Evolutionary conservation across 257 asterid genomes (phyloP).

Genomic region (Scutellaria barbata): DNA sequence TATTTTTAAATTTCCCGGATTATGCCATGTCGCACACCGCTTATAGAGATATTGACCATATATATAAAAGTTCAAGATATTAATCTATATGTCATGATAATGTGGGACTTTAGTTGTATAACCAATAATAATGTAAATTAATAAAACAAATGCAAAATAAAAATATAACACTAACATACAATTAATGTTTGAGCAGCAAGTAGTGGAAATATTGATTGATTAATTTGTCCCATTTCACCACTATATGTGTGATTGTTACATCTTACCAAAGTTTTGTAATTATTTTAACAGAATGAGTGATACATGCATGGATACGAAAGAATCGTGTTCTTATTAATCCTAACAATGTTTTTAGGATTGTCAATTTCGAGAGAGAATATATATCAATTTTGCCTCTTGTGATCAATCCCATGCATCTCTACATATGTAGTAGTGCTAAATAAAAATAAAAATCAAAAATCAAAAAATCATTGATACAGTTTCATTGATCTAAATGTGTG

Average conservation of each 20-base stretch:
- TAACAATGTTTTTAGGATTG: not conserved
- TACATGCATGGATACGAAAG: constrained; percentile 23
- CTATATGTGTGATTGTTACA: constrained; percentile 31
- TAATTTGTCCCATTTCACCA: not conserved
- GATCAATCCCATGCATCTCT: not conserved
- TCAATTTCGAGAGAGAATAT: constrained; percentile 6
- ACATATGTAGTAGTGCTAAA: no score
- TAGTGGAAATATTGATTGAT: constrained; percentile 1
- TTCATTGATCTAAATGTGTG: no score
- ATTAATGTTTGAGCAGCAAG: not conserved
- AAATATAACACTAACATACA: not conserved
- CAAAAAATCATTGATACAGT: no score
- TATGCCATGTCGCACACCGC: no score
- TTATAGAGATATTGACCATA: no score
- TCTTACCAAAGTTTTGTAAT: constrained; percentile 35
- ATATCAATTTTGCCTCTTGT: not conserved
- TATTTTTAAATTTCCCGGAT: no score
- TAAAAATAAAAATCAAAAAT: no score
- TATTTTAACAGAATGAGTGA: constrained; percentile 22
- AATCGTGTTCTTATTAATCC: not conserved
- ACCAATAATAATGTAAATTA: not conserved
- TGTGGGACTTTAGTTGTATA: not conserved
- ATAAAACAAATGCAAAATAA: not conserved
- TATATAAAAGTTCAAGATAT: no score
- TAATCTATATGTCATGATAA: not conserved